These are phyloP conservation scores for Komagataella populi DNA, from an alignment of 805 yeast genomes.

Conservation along the genomic window DNA sequence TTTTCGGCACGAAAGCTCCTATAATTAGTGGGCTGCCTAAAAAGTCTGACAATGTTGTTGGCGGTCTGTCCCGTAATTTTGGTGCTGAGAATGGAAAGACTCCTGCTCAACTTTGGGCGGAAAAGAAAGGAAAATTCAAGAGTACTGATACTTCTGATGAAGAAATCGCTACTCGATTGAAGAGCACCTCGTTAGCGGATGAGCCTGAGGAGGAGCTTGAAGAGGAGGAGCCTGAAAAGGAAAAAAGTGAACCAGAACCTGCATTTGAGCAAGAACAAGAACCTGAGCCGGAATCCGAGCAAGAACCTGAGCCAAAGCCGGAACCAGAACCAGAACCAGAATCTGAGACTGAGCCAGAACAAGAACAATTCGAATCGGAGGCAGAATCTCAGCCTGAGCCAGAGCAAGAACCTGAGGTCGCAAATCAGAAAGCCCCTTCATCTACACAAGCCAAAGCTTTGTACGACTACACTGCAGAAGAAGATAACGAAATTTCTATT, in stretches of 20 bases:
- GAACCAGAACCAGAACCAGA: conserved; percentile 9
- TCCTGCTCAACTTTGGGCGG: conserved; percentile 96
- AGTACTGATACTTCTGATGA: conserved; percentile 19
- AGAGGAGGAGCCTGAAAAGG: conserved; percentile 1
- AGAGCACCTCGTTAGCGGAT: conserved; percentile 3
- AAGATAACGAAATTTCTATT: conserved; percentile 61
- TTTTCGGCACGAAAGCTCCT: conserved; percentile 22
- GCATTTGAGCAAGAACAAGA: conserved; percentile 2
- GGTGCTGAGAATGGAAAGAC: conserved; percentile 70
- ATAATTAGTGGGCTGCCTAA: conserved; percentile 14
- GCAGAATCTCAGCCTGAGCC: conserved; percentile 7
- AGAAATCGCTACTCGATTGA: conserved; percentile 15
- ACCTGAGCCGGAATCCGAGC: conserved; percentile 2
- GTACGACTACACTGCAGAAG: conserved; percentile 67
- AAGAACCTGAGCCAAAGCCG: conserved; percentile 6
- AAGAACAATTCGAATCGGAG: conserved; percentile 7
- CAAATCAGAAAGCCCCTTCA: conserved; percentile 3
- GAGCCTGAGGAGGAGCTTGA: conserved; percentile 9
- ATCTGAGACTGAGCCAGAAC: conserved; percentile 6
- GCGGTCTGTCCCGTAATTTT: conserved; percentile 48
- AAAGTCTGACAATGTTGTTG: conserved; percentile 29
- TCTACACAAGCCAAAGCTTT: conserved; percentile 52
- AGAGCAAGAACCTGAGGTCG: conserved; percentile 4
- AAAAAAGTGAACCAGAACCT: conserved; percentile 2
- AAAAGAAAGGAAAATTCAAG: conserved; percentile 58